Base-by-base conservation (phyloP, 78 protist genomes). In the Chrysochromulina parva region DNA sequence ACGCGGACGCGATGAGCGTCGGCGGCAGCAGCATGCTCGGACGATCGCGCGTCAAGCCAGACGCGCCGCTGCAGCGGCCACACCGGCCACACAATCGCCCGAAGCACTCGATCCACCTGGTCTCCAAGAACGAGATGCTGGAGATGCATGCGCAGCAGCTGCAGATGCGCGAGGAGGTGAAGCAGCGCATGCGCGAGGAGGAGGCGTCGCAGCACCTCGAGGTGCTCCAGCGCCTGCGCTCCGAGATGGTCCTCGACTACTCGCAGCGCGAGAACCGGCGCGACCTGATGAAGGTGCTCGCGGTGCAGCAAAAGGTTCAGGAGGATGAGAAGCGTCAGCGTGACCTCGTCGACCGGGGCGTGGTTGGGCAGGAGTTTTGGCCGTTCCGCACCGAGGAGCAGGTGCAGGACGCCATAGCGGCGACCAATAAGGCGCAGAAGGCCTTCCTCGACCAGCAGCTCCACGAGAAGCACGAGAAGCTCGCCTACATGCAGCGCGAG, bases 341-440 rank as follows among this genome's bases (percentile, higher is more conserved):
- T 13, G 76, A 67, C 48, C 50, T 19, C 48, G 48, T 2, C 14
- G 1, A 16, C 48, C 28, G 76, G 48, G 50, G 13, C 53, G 78
- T 69, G 78, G 20, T 4, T 11, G 78, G 16, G 53, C 14, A 26
- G 20, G 52, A 6, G 22, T 4, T 13, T 14, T 69, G 24, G 16
- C 78, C 78, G 52, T 69, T 69, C 52, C 78, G 78, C 53, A 38
- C 78, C 16, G 78, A 69, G 52, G 78, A 69, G 78, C 53, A 69
- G 52, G 78, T 69, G 78, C 28, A 14, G 2, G 78, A 48, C 17
- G 4, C 2, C 20, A 9, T 6, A 52, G 1, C 6, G 22, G 7
- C 2, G 19, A 4, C 52, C 52, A 69, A 69, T 26, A 2, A n/a
- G 53, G 1, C 2, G 50, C 78, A 20, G 19, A n/a, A 38, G 20